Conservation (phyloP, 768 basidiomycete species). For the Mrakia hoshinonis region DNA sequence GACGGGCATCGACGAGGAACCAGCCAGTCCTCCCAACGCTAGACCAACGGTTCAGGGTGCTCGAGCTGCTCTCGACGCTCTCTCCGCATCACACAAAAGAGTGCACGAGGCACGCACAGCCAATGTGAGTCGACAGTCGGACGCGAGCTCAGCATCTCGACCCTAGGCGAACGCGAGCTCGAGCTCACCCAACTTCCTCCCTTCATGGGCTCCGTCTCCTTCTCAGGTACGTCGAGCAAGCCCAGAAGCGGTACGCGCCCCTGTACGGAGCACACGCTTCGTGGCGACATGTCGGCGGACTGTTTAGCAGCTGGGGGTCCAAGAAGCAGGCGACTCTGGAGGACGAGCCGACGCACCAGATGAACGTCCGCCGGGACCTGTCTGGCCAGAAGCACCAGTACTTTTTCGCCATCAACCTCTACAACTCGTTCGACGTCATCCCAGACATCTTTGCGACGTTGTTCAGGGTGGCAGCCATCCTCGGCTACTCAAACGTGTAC, state of each 20-base stretch:
- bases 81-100: conserved; percentile 87
- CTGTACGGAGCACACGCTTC: conserved; percentile 67
- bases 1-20: conserved; percentile 6
- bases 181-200: conserved; percentile 37
- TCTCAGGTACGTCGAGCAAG: conserved; percentile 69
- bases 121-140: conserved; percentile 32
- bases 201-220: background rate
- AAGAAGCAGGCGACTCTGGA: background rate
- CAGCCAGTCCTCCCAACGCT: conserved; percentile 55
- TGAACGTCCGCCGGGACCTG: conserved; percentile 35
- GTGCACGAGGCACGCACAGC: conserved; percentile 76
- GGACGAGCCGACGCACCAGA: background rate
- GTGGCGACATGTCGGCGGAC: conserved; percentile 33
- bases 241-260: conserved; percentile 69
- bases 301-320: conserved; percentile 25
- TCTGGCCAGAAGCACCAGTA: conserved; percentile 73
- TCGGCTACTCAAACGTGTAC: conserved; percentile 96
- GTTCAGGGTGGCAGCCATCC: conserved; percentile 80
- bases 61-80: conserved; percentile 76
- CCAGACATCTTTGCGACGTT: conserved; percentile 94
- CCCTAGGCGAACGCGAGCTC: background rate
- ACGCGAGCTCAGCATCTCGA: background rate
- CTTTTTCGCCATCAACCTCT: conserved; percentile 97
- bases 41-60: conserved; percentile 73
- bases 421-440: conserved; percentile 98